Base-by-base conservation (phyloP, 164 flowering plant genomes). In the Santalum album region DNA sequence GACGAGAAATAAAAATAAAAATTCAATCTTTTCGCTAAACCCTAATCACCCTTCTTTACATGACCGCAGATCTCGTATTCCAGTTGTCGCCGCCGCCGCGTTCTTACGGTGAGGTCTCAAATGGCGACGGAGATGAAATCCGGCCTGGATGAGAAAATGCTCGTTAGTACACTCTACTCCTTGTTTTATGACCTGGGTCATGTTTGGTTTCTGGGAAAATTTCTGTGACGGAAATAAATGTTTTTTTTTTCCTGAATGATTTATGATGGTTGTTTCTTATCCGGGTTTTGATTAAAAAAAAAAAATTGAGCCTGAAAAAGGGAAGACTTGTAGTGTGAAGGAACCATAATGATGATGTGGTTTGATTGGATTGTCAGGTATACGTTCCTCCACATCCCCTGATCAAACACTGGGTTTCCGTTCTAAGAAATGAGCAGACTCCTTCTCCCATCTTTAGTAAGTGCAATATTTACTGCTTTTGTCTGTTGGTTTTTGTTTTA, bases 321-420 rank as follows among this genome's bases (percentile, higher is more conserved):
- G 0, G 20, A 44, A 6, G 24, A 12, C 9, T 26, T 55, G 15
- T 3, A 4, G 3, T 3, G 3, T 15, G 16, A 1, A 38, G 34
- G 34, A 29, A 9, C 9, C 34, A 38, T 38, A 3, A 32, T 38
- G 42, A 11, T 14, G 2, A 7, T 12, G 5, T 9, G 7, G 1
- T 35, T 17, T 10, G n/a, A 27, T 53, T 36, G 29, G 5, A 47
- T 48, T 47, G 62, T 27, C 64, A 91, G 98, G 98, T 91, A 1
- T 83, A 67, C 64, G 99, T 92, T 62, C 99, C 99, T 7, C 96
- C 95, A 5, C 99, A 92, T 71, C 84, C 95, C 16, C 78, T 92
- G 74, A 80, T 92, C 62, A 92, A 89, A 73, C 99, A 92, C 60
- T 92, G 99, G 99, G 78, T 92, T 55, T 86, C 99, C 0, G 87